Base-by-base conservation (phyloP, 805 yeast species). In the Schwanniomyces occidentalis region DNA sequence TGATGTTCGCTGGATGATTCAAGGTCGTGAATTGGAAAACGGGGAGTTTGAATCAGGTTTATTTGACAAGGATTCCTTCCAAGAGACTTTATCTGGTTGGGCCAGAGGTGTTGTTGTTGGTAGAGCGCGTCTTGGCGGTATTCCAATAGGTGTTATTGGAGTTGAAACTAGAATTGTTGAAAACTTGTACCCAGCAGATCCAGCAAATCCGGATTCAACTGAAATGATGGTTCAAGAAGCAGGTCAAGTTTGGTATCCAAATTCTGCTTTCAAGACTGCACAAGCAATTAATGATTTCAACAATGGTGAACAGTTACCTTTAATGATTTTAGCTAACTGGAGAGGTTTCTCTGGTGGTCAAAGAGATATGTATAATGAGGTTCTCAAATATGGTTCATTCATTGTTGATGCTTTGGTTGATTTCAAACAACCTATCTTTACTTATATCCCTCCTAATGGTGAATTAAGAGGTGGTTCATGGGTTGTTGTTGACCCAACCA, bases 321-420 rank as follows among this genome's bases (percentile, higher is more conserved):
- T 93, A 64, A 86, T 93, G 95, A 88, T 93, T 48, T 71, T 93
- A 51, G 99, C 99, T 41, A 93, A 93, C 78, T 93, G 99, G 99
- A 86, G 99, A 81, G 99, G 99, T 56, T 93, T 93, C 81, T 88
- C 97, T 49, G 99, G 99, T 74, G 99, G 99, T 63, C 99, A 93
- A 75, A 86, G 97, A 61, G 99, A 93, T 66, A 93, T 93, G 99
- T 95, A 85, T 76, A 88, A 90, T 56, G 99, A 93, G 71, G 95
- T 93, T 27, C 81, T 93, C 71, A 93, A 93, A 66, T 93, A 86
- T 60, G 99, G 99, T 60, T 81, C 98, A 3, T 88, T 76, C 65
- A 93, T 93, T 66, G 99, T 93, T 46, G 99, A 93, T 61, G 97
- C 99, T 9, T 76, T 93, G 43, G 95, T 88, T 48, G 96, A 82